These are phyloP conservation scores for Myxozyma sirexii DNA, from an alignment of 805 yeast species.

Conservation along the genomic window DNA sequence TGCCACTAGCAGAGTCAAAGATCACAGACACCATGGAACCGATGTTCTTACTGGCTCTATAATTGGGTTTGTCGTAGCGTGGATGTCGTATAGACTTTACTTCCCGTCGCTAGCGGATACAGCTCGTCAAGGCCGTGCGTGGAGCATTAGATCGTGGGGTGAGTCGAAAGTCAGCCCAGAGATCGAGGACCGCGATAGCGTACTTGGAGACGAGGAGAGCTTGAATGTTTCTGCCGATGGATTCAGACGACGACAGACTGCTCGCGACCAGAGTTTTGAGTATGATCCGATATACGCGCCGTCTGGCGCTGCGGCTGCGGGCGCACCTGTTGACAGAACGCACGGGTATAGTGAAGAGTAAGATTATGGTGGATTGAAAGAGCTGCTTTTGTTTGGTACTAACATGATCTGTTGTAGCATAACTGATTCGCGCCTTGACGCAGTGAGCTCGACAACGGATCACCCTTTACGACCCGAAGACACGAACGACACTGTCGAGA, in stretches of 20 bases:
- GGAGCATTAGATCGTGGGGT: slow-evolving; percentile 31
- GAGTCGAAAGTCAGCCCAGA: slow-evolving; percentile 15
- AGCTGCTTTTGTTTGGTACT: background rate
- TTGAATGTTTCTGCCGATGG: slow-evolving; percentile 1
- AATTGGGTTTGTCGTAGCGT: slow-evolving; percentile 65
- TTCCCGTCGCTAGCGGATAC: slow-evolving; percentile 49
- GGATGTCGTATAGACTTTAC: slow-evolving; percentile 56
- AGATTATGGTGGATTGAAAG: background rate
- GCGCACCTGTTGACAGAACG: background rate
- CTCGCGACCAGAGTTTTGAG: background rate
- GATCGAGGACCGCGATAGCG: background rate
- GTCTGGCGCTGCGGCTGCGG: slow-evolving; percentile 1
- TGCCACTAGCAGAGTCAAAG: slow-evolving; percentile 86
- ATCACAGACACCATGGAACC: slow-evolving; percentile 89
- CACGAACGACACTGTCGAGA: background rate
- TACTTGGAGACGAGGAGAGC: slow-evolving; percentile 12
- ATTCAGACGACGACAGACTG: slow-evolving; percentile 3
- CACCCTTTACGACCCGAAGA: slow-evolving; percentile 1
- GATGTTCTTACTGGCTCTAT: slow-evolving; percentile 76
- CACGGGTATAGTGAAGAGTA: background rate
- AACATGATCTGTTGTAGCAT: background rate
- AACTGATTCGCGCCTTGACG: background rate
- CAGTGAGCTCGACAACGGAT: slow-evolving; percentile 4
- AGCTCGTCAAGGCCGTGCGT: slow-evolving; percentile 30
- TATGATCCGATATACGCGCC: slow-evolving; percentile 2